These are phyloP conservation scores for Ananas comosus DNA, from an alignment of 176 grass and related monocot genomes.

Conservation along the genomic window DNA sequence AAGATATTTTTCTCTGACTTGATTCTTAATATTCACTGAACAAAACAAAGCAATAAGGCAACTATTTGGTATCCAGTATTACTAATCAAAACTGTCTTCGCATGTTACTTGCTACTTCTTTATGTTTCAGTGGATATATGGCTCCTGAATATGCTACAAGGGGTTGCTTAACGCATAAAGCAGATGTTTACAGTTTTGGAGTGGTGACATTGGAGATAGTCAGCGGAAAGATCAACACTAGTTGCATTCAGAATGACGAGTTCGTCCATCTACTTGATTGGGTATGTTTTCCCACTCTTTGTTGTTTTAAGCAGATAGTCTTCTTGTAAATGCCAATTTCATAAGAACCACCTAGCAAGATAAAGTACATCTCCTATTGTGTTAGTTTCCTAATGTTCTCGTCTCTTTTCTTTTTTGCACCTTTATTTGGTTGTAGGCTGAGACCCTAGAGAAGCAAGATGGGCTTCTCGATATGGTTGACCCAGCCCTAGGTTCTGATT, in stretches of 20 bases:
- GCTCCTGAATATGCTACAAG: slow-evolving; percentile 90
- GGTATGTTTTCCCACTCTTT: slow-evolving; percentile 36
- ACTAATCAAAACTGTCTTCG: too few relatives aligned
- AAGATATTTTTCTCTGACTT: slow-evolving; percentile 30
- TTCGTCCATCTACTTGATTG: slow-evolving; percentile 78
- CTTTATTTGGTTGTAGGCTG: slow-evolving; percentile 33
- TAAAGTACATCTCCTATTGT: not conserved
- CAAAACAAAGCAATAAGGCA: not conserved
- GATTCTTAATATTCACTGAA: not conserved
- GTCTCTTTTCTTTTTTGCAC: not conserved
- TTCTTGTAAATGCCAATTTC: too few relatives aligned
- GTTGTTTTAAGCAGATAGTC: not conserved
- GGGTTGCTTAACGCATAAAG: slow-evolving; percentile 85
- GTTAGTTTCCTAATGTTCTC: not conserved
- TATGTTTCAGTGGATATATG: slow-evolving; percentile 74
- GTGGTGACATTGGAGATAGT: slow-evolving; percentile 68
- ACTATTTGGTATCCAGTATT: not conserved
- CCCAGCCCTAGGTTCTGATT: slow-evolving; percentile 42
- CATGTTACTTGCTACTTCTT: slow-evolving; percentile 6
- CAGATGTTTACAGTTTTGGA: slow-evolving; percentile 77
- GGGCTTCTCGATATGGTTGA: slow-evolving; percentile 65
- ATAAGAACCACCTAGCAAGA: not conserved
- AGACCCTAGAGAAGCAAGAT: slow-evolving; percentile 52
- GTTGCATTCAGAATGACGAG: slow-evolving; percentile 47
- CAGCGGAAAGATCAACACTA: slow-evolving; percentile 60